Evolutionary conservation across 306 rosid species (phyloP).

Genomic region (Spatholobus suberectus): DNA sequence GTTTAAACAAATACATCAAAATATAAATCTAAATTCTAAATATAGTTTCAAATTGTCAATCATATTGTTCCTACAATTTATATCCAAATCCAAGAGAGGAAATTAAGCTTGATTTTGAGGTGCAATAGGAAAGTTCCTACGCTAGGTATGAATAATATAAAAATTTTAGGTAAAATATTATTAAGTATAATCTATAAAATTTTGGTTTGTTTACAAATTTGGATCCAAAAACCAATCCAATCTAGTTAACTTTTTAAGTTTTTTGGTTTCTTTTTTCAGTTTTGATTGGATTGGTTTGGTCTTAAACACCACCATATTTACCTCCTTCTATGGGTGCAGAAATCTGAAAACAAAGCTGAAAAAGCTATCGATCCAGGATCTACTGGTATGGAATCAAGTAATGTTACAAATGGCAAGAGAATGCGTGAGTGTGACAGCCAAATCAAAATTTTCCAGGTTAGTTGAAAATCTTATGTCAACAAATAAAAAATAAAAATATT

Average conservation of each 20-base stretch:
- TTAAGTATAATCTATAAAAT: neutral
- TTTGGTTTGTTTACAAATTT: slow-evolving; percentile 15
- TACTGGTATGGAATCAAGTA: slow-evolving; percentile 56
- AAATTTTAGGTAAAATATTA: neutral
- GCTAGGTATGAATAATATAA: neutral
- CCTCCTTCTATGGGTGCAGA: slow-evolving; percentile 56
- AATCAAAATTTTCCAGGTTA: slow-evolving; percentile 73
- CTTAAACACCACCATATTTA: neutral
- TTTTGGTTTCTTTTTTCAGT: neutral
- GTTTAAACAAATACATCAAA: neutral
- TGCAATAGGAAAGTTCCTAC: neutral
- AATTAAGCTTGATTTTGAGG: neutral
- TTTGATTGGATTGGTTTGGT: slow-evolving; percentile 6
- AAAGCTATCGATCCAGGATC: slow-evolving; percentile 51
- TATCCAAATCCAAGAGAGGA: neutral
- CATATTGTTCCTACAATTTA: neutral
- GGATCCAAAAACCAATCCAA: neutral
- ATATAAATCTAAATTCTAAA: neutral
- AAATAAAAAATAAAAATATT: slow-evolving; percentile 5
- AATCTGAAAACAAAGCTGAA: slow-evolving; percentile 49
- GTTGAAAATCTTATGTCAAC: slow-evolving; percentile 37
- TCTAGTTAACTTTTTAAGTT: neutral
- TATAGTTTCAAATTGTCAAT: neutral
- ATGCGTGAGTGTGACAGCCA: slow-evolving; percentile 56
- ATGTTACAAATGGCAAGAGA: slow-evolving; percentile 60